Conservation (phyloP, 2,329 filamentous ascomycete species). For the Neurospora sp. region DNA sequence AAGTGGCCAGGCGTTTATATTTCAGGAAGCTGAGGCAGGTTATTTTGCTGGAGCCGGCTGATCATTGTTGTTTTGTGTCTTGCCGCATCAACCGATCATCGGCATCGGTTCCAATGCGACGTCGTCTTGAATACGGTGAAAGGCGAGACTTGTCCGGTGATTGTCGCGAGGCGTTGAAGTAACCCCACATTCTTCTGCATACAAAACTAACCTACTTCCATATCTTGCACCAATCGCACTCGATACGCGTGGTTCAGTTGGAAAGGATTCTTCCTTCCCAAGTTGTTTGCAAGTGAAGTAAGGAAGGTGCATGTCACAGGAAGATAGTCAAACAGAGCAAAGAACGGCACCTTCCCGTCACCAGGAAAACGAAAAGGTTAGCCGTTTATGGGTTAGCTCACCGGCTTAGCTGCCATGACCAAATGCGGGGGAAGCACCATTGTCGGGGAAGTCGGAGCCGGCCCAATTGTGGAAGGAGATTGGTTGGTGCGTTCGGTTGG, state of each 20-base stretch:
- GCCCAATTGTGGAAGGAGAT: neutral
- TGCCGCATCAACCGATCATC: neutral
- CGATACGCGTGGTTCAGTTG: no score
- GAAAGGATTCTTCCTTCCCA: no score
- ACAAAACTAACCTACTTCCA: no score
- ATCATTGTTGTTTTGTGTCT: neutral
- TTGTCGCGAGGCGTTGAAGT: neutral
- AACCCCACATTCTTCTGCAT: no score
- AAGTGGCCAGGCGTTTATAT: neutral
- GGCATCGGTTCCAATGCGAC: neutral
- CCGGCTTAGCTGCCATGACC: no score
- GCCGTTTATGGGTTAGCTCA: no score
- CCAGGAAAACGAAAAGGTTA: no score
- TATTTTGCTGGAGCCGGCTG: neutral
- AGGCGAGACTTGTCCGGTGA: neutral
- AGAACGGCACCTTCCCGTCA: no score
- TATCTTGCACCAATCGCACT: no score
- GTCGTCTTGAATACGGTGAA: neutral
- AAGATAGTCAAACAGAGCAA: no score
- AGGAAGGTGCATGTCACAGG: no score
- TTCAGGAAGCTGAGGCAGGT: neutral
- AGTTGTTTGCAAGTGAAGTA: no score
- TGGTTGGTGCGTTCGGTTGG: neutral
- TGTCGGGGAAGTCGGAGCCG: neutral
- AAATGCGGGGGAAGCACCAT: neutral